Conservation (phyloP, 768 basidiomycete species). For the Mycena crocata region DNA sequence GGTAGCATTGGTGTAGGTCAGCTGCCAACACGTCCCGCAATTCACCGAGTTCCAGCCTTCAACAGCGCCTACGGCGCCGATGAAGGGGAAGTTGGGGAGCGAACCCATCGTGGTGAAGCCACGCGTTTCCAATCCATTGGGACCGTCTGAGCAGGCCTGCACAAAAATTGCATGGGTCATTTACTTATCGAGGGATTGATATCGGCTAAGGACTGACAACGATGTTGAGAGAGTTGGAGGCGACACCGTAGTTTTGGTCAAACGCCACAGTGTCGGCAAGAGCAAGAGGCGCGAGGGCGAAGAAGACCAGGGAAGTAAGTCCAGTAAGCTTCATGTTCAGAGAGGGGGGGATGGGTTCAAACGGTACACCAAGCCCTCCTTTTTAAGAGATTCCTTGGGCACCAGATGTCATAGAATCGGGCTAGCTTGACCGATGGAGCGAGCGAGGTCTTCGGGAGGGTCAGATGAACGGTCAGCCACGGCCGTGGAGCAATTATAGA, state of each 20-base stretch:
- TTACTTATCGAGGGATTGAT: not conserved
- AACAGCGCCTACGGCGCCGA: slow-evolving; percentile 67
- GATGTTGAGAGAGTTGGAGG: slow-evolving; percentile 48
- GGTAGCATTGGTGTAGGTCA: slow-evolving; percentile 55
- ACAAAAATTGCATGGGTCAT: not conserved
- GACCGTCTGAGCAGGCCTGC: slow-evolving; percentile 61
- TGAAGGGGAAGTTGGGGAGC: slow-evolving; percentile 68
- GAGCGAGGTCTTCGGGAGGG: slow-evolving; percentile 3
- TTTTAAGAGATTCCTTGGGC: slow-evolving; percentile 10
- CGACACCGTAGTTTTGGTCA: slow-evolving; percentile 64
- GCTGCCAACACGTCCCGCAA: slow-evolving; percentile 72
- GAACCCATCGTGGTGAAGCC: slow-evolving; percentile 61
- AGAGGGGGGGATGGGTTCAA: not conserved
- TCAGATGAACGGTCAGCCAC: slow-evolving; percentile 27
- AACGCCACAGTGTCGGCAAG: slow-evolving; percentile 50
- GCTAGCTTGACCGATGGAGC: slow-evolving; percentile 24
- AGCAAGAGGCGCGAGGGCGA: slow-evolving; percentile 38
- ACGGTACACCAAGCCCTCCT: not conserved
- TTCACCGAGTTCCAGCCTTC: slow-evolving; percentile 60
- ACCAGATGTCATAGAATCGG: slow-evolving; percentile 20
- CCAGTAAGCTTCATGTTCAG: slow-evolving; percentile 48
- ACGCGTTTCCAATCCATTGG: slow-evolving; percentile 59
- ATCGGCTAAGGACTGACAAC: slow-evolving; percentile 38
- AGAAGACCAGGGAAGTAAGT: slow-evolving; percentile 34
- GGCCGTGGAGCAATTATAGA: slow-evolving; percentile 17